Evolutionary conservation across 257 asterid genomes (phyloP).

Genomic region (Fraxinus excelsior): DNA sequence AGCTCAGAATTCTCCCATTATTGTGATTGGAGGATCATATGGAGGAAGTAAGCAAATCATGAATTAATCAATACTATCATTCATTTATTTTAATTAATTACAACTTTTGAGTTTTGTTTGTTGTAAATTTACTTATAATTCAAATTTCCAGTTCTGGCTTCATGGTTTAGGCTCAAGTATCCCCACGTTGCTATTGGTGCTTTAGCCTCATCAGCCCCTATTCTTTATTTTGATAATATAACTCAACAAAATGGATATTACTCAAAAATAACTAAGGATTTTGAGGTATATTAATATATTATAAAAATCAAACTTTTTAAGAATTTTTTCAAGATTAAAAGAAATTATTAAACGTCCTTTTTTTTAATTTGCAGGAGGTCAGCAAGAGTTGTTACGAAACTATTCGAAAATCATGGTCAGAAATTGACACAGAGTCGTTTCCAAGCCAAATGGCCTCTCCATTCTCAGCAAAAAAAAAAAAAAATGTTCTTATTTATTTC

Average conservation of each 20-base stretch:
- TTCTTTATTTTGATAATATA: constrained; percentile 70
- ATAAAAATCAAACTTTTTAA: too few species aligned
- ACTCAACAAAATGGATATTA: constrained; percentile 65
- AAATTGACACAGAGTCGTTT: constrained; percentile 62
- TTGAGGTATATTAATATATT: constrained; percentile 40
- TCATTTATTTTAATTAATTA: background rate
- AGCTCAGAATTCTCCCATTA: constrained; percentile 62
- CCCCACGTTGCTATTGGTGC: constrained; percentile 85
- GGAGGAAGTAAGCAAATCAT: constrained; percentile 67
- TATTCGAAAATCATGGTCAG: constrained; percentile 65
- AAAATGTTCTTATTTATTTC: background rate
- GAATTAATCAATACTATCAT: background rate
- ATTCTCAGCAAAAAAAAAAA: too few species aligned
- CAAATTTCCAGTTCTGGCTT: constrained; percentile 56
- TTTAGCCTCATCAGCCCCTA: constrained; percentile 78
- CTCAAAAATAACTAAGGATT: constrained; percentile 52
- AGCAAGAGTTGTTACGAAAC: constrained; percentile 54
- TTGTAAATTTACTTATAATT: background rate
- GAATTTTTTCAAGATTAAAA: too few species aligned
- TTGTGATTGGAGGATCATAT: constrained; percentile 76
- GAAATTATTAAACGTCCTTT: background rate
- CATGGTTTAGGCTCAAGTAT: constrained; percentile 85
- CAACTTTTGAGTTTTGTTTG: background rate
- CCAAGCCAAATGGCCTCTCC: constrained; percentile 53
- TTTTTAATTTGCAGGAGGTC: constrained; percentile 38